Conservation (phyloP, 108 stramenopile species). For the Pseudonitzschia pungens region DNA sequence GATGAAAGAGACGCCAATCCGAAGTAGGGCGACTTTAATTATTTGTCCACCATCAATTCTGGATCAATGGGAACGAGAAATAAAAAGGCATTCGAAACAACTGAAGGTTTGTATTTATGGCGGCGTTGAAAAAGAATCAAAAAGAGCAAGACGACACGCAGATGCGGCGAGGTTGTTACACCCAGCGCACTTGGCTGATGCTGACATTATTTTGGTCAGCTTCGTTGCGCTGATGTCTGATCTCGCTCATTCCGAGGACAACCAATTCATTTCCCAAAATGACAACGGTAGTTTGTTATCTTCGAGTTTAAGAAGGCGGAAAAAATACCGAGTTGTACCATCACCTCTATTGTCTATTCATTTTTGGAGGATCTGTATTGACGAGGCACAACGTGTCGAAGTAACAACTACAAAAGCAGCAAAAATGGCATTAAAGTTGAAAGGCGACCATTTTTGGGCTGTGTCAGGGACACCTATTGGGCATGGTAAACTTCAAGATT, state of each 20-base stretch:
- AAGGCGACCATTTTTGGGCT: constrained; percentile 51
- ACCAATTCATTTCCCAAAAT: constrained; percentile 44
- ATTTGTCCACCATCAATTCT: constrained; percentile 69
- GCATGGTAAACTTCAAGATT: constrained; percentile 59
- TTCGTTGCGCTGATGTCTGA: constrained; percentile 62
- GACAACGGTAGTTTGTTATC: constrained; percentile 14
- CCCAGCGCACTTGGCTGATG: constrained; percentile 60
- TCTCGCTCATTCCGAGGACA: constrained; percentile 62
- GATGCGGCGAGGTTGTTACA: constrained; percentile 45
- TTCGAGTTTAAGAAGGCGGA: constrained; percentile 36
- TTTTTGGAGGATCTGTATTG: constrained; percentile 64
- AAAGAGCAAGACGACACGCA: neutral
- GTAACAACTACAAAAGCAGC: constrained; percentile 65
- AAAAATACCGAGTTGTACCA: constrained; percentile 63
- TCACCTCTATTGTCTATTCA: constrained; percentile 60
- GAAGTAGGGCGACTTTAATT: constrained; percentile 66
- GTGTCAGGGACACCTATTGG: constrained; percentile 74
- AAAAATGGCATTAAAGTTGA: constrained; percentile 66
- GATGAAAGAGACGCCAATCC: constrained; percentile 26
- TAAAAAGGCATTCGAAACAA: constrained; percentile 46
- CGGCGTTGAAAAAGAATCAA: constrained; percentile 42
- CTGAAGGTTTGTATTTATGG: constrained; percentile 61
- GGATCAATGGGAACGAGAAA: constrained; percentile 70
- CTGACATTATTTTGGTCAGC: constrained; percentile 62
- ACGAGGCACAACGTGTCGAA: constrained; percentile 78